Evolutionary conservation across 768 basidiomycete genomes (phyloP).

Genomic region (Mycena crocata): DNA sequence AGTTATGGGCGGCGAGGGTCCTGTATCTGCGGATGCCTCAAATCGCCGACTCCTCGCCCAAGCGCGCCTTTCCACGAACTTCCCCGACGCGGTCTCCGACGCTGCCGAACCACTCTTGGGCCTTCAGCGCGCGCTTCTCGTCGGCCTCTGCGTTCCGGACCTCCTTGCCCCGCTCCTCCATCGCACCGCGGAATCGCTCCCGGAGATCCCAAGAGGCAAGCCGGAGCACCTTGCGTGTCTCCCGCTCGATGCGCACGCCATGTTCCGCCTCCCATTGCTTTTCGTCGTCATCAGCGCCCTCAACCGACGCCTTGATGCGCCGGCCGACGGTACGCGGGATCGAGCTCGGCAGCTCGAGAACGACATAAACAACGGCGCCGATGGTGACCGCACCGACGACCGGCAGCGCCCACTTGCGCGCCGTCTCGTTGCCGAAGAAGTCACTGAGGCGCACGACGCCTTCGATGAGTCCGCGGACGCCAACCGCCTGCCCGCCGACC

Average conservation of each 20-base stretch:
- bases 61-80: constrained; percentile 50
- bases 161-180: constrained; percentile 84
- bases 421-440: constrained; percentile 80
- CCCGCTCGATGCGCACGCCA: constrained; percentile 75
- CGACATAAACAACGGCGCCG: constrained; percentile 82
- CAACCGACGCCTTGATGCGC: constrained; percentile 77
- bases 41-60: constrained; percentile 28
- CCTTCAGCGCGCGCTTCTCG: constrained; percentile 75
- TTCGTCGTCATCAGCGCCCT: constrained; percentile 60
- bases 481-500: constrained; percentile 86
- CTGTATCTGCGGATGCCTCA: constrained; percentile 28
- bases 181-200: constrained; percentile 81
- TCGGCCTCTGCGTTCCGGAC: constrained; percentile 82
- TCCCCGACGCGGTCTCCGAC: constrained; percentile 60
- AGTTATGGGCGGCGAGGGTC: constrained; percentile 8
- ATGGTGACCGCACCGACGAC: constrained; percentile 81
- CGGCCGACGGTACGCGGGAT: constrained; percentile 93
- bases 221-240: constrained; percentile 94
- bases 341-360: constrained; percentile 88
- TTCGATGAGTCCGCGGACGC: constrained; percentile 81
- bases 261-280: constrained; percentile 76
- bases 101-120: constrained; percentile 77
- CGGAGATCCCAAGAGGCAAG: constrained; percentile 91
- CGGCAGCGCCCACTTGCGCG: constrained; percentile 90
- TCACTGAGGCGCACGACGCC: constrained; percentile 81